Evolutionary conservation across 1,139 yeast genomes (phyloP).

Genomic region (Saccharomycopsis phalli): DNA sequence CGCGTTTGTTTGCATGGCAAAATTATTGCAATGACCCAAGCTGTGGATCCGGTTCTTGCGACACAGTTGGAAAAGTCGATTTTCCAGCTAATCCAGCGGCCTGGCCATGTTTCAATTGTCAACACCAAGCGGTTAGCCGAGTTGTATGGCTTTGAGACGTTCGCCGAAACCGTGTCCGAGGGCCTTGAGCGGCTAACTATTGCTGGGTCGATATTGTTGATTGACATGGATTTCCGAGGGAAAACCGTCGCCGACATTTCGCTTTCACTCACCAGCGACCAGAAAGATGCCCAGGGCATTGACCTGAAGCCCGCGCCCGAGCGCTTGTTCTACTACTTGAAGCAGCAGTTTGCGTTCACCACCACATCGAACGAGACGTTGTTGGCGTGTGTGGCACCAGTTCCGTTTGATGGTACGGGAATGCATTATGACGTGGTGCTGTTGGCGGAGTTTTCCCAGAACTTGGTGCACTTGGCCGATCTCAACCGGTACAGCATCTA

Average conservation of each 20-base stretch:
- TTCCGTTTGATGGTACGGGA: not conserved
- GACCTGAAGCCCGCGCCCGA: not conserved
- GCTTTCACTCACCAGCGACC: conserved; percentile 12
- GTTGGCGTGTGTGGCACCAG: conserved; percentile 4
- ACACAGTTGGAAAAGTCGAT: conserved; percentile 9
- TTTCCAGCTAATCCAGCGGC: conserved; percentile 7
- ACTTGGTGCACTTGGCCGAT: conserved; percentile 12
- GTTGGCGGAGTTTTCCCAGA: conserved; percentile 9
- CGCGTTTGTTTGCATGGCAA: too few relatives aligned
- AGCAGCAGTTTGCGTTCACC: conserved; percentile 13
- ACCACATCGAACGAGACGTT: conserved; percentile 5
- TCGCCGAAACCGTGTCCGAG: not conserved
- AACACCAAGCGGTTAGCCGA: conserved; percentile 17
- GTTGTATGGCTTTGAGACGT: conserved; percentile 18
- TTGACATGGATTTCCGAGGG: conserved; percentile 19
- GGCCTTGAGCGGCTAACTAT: conserved; percentile 15
- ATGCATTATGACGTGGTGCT: conserved; percentile 10
- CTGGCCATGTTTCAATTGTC: conserved; percentile 15
- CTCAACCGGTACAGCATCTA: conserved; percentile 14
- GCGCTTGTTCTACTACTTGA: conserved; percentile 4
- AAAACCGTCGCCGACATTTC: conserved; percentile 3
- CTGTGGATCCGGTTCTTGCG: conserved; percentile 10
- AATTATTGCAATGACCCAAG: too few relatives aligned
- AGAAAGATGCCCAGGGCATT: conserved; percentile 1
- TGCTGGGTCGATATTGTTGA: conserved; percentile 16